Conservation (phyloP, 1,284 basidiomycete species). For the Trametes versicolor region DNA sequence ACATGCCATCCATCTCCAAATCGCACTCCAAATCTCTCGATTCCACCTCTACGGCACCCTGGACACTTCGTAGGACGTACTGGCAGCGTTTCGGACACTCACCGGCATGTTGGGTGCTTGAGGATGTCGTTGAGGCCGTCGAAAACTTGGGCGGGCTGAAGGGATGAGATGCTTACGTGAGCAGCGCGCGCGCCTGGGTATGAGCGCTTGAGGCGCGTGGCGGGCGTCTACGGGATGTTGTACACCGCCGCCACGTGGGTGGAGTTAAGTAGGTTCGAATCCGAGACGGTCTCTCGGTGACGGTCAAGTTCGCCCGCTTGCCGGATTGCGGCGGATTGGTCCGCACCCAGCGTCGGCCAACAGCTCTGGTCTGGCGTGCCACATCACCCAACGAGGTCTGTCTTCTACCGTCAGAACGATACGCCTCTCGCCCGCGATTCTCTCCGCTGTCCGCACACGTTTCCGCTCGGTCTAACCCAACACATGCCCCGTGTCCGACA, state of each 20-base stretch:
- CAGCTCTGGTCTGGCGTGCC: background rate
- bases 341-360: background rate
- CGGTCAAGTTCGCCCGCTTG: conserved; percentile 25
- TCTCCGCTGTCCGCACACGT: background rate
- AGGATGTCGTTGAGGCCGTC: conserved; percentile 41
- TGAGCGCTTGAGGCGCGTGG: conserved; percentile 16
- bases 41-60: conserved; percentile 13
- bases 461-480: background rate
- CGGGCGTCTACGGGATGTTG: background rate
- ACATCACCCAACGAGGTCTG: background rate
- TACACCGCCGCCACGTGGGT: conserved; percentile 25
- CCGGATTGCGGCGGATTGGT: background rate
- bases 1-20: conserved; percentile 41
- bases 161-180: conserved; percentile 33
- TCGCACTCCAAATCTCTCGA: conserved; percentile 23
- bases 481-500: background rate
- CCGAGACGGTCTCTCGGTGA: background rate
- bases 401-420: conserved; percentile 1
- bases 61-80: conserved; percentile 2
- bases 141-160: conserved; percentile 28
- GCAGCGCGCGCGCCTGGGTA: conserved; percentile 17
- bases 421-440: background rate
- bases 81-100: conserved; percentile 34
- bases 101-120: conserved; percentile 43
- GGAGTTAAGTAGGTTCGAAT: conserved; percentile 15